Percentiles rank a stretch among this genome's conserved stretches.
Conservation (phyloP, 352 stramenopile genomes). For the Pythium coloratum region DNA sequence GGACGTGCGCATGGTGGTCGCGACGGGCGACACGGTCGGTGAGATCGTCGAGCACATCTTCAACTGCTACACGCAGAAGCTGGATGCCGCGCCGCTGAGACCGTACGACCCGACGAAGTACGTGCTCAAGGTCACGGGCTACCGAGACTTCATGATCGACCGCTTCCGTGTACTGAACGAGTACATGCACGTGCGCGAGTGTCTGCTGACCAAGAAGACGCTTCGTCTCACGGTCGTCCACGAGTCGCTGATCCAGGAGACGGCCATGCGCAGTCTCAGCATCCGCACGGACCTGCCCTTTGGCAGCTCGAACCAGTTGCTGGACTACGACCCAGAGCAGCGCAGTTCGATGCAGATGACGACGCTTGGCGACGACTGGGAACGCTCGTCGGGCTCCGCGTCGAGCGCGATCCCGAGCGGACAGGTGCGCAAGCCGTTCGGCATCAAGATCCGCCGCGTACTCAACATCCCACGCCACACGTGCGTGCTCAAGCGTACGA, state of each 20-base stretch:
- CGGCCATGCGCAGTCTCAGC: constrained; percentile 71
- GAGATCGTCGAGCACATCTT: constrained; percentile 90
- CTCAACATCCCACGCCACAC: constrained; percentile 82
- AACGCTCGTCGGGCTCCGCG: constrained; percentile 35
- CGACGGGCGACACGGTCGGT: constrained; percentile 77
- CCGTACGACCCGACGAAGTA: constrained; percentile 84
- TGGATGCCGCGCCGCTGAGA: constrained; percentile 70
- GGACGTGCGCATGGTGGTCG: constrained; percentile 85
- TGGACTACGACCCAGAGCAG: constrained; percentile 58
- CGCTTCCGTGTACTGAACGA: constrained; percentile 81
- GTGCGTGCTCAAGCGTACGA: constrained; percentile 62
- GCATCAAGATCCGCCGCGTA: constrained; percentile 72
- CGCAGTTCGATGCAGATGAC: constrained; percentile 76
- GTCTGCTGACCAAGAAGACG: constrained; percentile 84
- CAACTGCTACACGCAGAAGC: constrained; percentile 82
- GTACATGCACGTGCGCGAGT: constrained; percentile 88
- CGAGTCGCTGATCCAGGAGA: constrained; percentile 84
- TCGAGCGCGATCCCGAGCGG: constrained; percentile 50
- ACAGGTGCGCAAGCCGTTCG: constrained; percentile 61
- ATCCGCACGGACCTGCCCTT: constrained; percentile 64
- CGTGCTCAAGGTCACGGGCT: constrained; percentile 83
- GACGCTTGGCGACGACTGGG: constrained; percentile 68
- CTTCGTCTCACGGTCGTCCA: constrained; percentile 84
- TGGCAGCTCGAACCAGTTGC: constrained; percentile 54
- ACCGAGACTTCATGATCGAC: constrained; percentile 86